phyloP scores from a whole-genome alignment of 495 filamentous ascomycete genomes.

The Thermochaetoides thermophila region DNA sequence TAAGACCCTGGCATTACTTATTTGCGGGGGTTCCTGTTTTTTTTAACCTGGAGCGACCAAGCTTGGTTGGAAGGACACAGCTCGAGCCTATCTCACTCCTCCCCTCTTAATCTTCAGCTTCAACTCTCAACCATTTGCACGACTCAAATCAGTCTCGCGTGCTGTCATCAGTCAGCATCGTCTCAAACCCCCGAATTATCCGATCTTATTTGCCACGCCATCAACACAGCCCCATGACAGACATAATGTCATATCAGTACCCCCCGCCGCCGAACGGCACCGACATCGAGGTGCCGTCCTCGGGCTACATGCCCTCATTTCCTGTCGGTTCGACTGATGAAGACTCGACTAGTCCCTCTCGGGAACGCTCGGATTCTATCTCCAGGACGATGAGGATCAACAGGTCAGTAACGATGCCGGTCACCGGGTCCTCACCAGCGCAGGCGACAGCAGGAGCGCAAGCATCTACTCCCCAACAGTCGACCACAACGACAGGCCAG shows the following conservation, averaged over 20 bases:
- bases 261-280: conserved; percentile 29
- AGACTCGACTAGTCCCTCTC: conserved; percentile 17
- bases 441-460: conserved; percentile 23
- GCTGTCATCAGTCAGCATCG: no score
- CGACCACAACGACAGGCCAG: conserved; percentile 8
- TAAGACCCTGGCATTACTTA: no score
- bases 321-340: no score
- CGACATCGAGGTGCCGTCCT: conserved; percentile 28
- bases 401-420: conserved; percentile 51
- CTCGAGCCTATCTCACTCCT: no score
- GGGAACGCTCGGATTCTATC: conserved; percentile 23
- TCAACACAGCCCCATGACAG: conserved; percentile 27
- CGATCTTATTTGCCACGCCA: no score
- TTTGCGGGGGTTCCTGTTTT: no score
- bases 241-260: conserved; percentile 40
- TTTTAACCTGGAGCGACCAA: no score
- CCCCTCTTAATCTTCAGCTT: no score
- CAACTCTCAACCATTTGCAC: no score
- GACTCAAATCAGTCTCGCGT: no score
- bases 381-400: conserved; percentile 36
- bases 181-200: no score
- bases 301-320: conserved; percentile 26
- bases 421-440: conserved; percentile 38
- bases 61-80: no score
- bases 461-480: conserved; percentile 13